Conservation (phyloP, 305 asterid species). For the Fraxinus platypoda region DNA sequence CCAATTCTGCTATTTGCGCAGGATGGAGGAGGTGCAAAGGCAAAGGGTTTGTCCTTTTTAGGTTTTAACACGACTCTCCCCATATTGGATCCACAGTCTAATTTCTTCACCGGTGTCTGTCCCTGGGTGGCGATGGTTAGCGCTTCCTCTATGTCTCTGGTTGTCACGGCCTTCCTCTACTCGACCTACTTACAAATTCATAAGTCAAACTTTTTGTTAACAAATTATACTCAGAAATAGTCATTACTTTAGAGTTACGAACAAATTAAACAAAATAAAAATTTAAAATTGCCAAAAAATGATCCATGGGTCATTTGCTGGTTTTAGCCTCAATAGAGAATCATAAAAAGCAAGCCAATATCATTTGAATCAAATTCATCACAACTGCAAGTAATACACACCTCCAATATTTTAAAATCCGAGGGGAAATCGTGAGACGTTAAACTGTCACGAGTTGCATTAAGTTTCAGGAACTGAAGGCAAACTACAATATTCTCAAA, state of each 20-base stretch:
- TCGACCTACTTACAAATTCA: too few species aligned
- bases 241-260: too few species aligned
- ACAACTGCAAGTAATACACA: neutral
- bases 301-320: neutral
- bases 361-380: neutral
- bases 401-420: neutral
- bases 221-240: neutral
- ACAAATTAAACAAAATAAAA: neutral
- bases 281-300: neutral
- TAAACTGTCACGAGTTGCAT: neutral
- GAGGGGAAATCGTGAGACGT: neutral
- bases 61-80: too few species aligned
- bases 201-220: neutral
- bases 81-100: too few species aligned
- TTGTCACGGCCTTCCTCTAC: too few species aligned
- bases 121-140: too few species aligned
- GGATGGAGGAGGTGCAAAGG: too few species aligned
- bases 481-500: constrained; percentile 16
- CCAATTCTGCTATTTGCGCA: too few species aligned
- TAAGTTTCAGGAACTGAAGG: neutral
- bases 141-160: too few species aligned
- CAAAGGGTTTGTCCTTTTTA: too few species aligned
- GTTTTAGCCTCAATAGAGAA: neutral
- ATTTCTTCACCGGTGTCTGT: too few species aligned
- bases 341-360: neutral